phyloP scores from a whole-genome alignment of 345 rosid species.

The Tarenaya hassleriana region DNA sequence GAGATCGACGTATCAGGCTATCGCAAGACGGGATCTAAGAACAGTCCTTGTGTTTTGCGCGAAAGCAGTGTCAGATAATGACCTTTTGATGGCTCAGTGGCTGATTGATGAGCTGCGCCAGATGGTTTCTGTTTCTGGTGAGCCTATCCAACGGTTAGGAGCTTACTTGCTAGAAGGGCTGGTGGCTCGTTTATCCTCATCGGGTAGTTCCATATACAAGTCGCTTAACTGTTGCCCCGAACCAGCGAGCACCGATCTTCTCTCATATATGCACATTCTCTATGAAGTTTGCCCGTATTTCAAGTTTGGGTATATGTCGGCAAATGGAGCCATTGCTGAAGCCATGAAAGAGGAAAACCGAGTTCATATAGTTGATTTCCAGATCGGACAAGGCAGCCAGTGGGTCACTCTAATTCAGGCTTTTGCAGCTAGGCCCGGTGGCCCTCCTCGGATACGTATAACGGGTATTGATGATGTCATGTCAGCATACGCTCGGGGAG shows the following conservation, averaged over 20 bases:
- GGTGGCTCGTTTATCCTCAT: slow-evolving; percentile 30
- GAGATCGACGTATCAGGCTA: slow-evolving; percentile 2
- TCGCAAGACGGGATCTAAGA: slow-evolving; percentile 27
- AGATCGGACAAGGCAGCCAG: slow-evolving; percentile 85
- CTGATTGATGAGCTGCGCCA: slow-evolving; percentile 32
- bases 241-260: slow-evolving; percentile 71
- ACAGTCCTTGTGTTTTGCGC: slow-evolving; percentile 31
- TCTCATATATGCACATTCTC: slow-evolving; percentile 83
- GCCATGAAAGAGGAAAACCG: slow-evolving; percentile 87
- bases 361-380: slow-evolving; percentile 91
- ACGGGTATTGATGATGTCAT: slow-evolving; percentile 72
- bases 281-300: slow-evolving; percentile 93
- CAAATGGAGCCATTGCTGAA: slow-evolving; percentile 95
- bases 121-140: slow-evolving; percentile 39
- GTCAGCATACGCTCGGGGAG: slow-evolving; percentile 95
- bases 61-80: slow-evolving; percentile 26
- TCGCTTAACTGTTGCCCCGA: slow-evolving; percentile 54
- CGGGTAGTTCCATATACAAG: slow-evolving; percentile 59
- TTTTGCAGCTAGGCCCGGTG: slow-evolving; percentile 95
- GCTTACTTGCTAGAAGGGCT: slow-evolving; percentile 40
- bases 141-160: slow-evolving; percentile 32
- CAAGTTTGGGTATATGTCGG: slow-evolving; percentile 96
- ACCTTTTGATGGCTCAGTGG: slow-evolving; percentile 27
- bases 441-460: slow-evolving; percentile 86
- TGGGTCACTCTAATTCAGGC: slow-evolving; percentile 96